Evolutionary conservation across 768 basidiomycete species (phyloP).

Genomic region (Auriscalpium vulgare): DNA sequence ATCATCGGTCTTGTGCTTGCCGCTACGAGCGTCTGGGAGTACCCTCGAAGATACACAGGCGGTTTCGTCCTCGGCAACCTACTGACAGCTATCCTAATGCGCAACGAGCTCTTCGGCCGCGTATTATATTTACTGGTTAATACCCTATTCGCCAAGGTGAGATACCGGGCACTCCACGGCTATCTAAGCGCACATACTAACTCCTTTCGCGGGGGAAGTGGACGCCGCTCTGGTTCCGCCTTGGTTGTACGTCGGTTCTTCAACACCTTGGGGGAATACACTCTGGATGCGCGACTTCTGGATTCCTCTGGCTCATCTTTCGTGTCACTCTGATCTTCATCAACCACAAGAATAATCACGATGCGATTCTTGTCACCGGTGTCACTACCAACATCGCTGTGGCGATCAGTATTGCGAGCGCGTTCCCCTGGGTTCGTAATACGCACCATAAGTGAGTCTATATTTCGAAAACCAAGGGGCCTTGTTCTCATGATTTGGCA

Average conservation of each 20-base stretch:
- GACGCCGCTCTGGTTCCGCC: conserved; percentile 33
- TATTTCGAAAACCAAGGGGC: neutral
- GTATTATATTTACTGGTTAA: conserved; percentile 29
- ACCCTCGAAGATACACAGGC: conserved; percentile 28
- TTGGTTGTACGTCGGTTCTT: conserved; percentile 27
- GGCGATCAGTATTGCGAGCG: conserved; percentile 51
- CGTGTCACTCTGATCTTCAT: conserved; percentile 52
- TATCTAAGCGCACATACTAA: neutral
- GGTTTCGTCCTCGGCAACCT: conserved; percentile 35
- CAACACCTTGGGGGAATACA: conserved; percentile 76
- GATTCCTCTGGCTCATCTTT: conserved; percentile 60
- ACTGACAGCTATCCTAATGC: conserved; percentile 32
- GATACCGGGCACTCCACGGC: neutral
- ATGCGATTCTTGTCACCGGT: conserved; percentile 53
- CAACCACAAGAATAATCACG: conserved; percentile 39
- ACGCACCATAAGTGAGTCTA: conserved; percentile 66
- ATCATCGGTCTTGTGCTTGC: conserved; percentile 25
- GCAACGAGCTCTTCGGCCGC: conserved; percentile 36
- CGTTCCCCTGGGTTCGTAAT: conserved; percentile 75
- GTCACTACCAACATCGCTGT: conserved; percentile 50
- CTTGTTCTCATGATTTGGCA: conserved; percentile 19
- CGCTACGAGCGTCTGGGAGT: conserved; percentile 24
- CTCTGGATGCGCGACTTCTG: conserved; percentile 65
- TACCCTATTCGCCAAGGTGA: conserved; percentile 30
- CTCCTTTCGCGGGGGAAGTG: conserved; percentile 20